These are phyloP conservation scores for Zygosaccharomyces siamensis DNA, from an alignment of 805 yeast genomes.

Conservation along the genomic window DNA sequence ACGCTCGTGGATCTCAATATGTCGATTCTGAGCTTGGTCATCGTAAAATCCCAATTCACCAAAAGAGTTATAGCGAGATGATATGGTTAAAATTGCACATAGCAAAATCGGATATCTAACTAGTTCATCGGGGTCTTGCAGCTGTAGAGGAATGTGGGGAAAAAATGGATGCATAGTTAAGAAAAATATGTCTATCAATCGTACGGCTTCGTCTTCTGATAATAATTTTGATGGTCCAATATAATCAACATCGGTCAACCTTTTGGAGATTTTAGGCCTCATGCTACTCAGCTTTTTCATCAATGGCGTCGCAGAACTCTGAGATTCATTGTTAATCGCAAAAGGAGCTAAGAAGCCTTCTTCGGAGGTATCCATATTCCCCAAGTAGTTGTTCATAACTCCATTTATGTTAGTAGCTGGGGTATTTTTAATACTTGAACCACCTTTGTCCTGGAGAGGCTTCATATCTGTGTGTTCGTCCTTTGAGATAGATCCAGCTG, in stretches of 20 bases:
- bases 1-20: conserved; percentile 67
- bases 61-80: conserved; percentile 70
- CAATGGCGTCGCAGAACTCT: conserved; percentile 30
- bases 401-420: background rate
- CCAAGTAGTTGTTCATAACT: background rate
- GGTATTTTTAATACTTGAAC: background rate
- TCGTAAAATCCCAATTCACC: conserved; percentile 36
- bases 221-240: conserved; percentile 50
- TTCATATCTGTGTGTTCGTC: conserved; percentile 39
- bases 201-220: conserved; percentile 56
- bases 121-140: conserved; percentile 60
- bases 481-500: conserved; percentile 70
- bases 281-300: conserved; percentile 32
- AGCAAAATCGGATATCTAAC: conserved; percentile 77
- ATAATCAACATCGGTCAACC: conserved; percentile 56
- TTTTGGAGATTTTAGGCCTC: conserved; percentile 36
- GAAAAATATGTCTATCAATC: conserved; percentile 58
- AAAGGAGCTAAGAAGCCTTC: conserved; percentile 26
- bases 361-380: conserved; percentile 13
- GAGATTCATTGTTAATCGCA: conserved; percentile 21
- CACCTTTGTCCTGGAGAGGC: background rate
- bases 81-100: conserved; percentile 74
- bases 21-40: conserved; percentile 36
- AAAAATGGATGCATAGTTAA: conserved; percentile 82
- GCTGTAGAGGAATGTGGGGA: conserved; percentile 75